Conservation (phyloP, 345 rosid genomes). For the Euphorbia peplus region DNA sequence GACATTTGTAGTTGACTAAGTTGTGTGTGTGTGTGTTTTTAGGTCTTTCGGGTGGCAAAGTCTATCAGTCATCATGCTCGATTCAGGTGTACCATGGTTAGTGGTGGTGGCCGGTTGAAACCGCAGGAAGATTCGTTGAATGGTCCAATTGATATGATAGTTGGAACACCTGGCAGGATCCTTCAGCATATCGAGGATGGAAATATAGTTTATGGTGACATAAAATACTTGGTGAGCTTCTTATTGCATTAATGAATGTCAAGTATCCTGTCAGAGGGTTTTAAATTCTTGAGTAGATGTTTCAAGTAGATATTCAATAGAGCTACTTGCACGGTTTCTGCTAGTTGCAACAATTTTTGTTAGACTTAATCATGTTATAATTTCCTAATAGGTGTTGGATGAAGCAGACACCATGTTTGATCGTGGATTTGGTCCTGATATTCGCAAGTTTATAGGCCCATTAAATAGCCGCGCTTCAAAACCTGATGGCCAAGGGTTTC, state of each 20-base stretch:
- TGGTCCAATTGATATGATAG: constrained; percentile 85
- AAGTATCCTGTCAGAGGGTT: background rate
- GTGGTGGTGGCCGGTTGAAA: constrained; percentile 85
- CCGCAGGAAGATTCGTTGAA: constrained; percentile 88
- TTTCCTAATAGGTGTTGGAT: constrained; percentile 70
- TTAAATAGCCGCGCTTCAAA: constrained; percentile 68
- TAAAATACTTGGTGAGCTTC: constrained; percentile 58
- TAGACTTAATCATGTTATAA: constrained; percentile 21
- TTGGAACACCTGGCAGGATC: constrained; percentile 94
- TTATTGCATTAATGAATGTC: background rate
- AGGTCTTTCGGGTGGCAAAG: constrained; percentile 93
- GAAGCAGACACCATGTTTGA: constrained; percentile 99
- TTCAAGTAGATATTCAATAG: background rate
- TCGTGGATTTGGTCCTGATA: constrained; percentile 96
- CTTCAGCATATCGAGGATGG: constrained; percentile 93
- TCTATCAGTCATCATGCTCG: constrained; percentile 89
- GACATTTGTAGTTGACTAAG: constrained; percentile 8
- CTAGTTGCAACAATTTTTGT: constrained; percentile 3
- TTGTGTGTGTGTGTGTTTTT: constrained; percentile 11
- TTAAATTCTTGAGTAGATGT: background rate
- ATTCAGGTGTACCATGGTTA: constrained; percentile 81
- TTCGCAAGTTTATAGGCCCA: constrained; percentile 82
- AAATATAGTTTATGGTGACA: constrained; percentile 95
- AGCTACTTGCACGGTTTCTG: background rate
- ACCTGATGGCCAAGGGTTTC: constrained; percentile 68